A percentile compares a stretch with the other conserved stretches of the same genome.
phyloP scores from a whole-genome alignment of 2,329 filamentous ascomycete genomes.

The Chaetothyriales sp. region DNA sequence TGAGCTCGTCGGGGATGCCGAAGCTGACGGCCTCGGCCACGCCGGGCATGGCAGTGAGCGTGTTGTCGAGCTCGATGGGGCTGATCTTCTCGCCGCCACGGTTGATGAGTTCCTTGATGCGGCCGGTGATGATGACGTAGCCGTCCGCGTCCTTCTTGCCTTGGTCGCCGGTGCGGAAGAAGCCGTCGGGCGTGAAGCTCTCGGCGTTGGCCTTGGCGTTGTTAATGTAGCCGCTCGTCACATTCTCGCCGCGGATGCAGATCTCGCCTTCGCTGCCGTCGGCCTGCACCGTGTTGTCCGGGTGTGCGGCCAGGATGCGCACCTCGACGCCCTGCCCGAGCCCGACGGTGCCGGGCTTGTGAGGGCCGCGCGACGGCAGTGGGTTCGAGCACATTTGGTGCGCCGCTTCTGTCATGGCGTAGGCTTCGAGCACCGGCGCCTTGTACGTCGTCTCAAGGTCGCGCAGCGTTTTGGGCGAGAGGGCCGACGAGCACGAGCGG shows the following conservation, averaged over 20 bases:
- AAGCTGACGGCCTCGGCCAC: constrained; percentile 72
- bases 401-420: constrained; percentile 84
- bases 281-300: constrained; percentile 49
- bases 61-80: constrained; percentile 76
- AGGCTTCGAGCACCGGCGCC: constrained; percentile 75
- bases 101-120: constrained; percentile 85
- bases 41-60: constrained; percentile 57
- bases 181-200: constrained; percentile 60
- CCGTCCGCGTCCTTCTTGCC: constrained; percentile 67
- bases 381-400: constrained; percentile 42
- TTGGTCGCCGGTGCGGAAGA: constrained; percentile 81
- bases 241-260: constrained; percentile 67
- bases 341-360: constrained; percentile 70
- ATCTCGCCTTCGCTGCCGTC: constrained; percentile 62
- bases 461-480: constrained; percentile 69
- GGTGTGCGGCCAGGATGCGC: constrained; percentile 58
- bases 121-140: constrained; percentile 75
- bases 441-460: constrained; percentile 62
- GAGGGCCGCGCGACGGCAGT: constrained; percentile 50
- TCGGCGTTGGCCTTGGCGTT: constrained; percentile 62
- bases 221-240: constrained; percentile 75
- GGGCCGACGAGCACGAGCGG: constrained; percentile 70
- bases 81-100: constrained; percentile 84
- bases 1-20: constrained; percentile 67
- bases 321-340: constrained; percentile 73